Evolutionary conservation across 2,329 filamentous ascomycete species (phyloP).

Genomic region (Colletotrichum graminicola): DNA sequence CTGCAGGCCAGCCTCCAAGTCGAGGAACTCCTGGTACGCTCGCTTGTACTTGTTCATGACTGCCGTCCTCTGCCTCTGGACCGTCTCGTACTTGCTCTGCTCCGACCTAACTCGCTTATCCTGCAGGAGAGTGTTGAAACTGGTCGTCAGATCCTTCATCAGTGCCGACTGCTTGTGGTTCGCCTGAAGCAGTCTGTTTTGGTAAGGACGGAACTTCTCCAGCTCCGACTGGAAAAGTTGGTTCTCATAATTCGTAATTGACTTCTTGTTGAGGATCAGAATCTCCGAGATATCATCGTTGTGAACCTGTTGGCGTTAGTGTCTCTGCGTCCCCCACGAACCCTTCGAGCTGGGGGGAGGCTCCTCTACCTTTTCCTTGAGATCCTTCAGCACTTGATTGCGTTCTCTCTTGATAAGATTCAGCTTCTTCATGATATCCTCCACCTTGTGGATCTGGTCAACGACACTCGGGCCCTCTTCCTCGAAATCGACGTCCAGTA

Average conservation of each 20-base stretch:
- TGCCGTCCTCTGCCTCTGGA: slow-evolving; percentile 83
- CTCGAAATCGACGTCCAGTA: slow-evolving; percentile 92
- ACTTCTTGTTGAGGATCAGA: slow-evolving; percentile 97
- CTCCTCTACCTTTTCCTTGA: slow-evolving; percentile 89
- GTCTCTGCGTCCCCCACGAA: neutral
- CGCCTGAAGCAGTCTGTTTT: slow-evolving; percentile 90
- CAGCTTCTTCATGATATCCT: slow-evolving; percentile 90
- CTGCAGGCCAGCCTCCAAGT: slow-evolving; percentile 85
- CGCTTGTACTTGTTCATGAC: slow-evolving; percentile 91
- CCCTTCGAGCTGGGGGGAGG: neutral
- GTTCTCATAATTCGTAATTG: slow-evolving; percentile 89
- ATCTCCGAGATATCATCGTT: slow-evolving; percentile 98
- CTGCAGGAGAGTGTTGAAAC: slow-evolving; percentile 89
- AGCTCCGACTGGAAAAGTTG: slow-evolving; percentile 95
- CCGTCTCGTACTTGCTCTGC: slow-evolving; percentile 93
- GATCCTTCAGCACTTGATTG: slow-evolving; percentile 91
- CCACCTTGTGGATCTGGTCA: slow-evolving; percentile 89
- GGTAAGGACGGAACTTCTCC: slow-evolving; percentile 96
- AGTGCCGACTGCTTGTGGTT: slow-evolving; percentile 95
- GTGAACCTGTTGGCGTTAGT: slow-evolving; percentile 74
- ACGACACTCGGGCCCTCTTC: slow-evolving; percentile 84
- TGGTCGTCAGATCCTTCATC: slow-evolving; percentile 92
- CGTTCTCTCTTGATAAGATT: slow-evolving; percentile 93
- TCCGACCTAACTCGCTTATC: slow-evolving; percentile 94
- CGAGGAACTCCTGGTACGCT: slow-evolving; percentile 91